phyloP scores from a whole-genome alignment of 1,284 basidiomycete genomes.

The Rhodotorula sp. region DNA sequence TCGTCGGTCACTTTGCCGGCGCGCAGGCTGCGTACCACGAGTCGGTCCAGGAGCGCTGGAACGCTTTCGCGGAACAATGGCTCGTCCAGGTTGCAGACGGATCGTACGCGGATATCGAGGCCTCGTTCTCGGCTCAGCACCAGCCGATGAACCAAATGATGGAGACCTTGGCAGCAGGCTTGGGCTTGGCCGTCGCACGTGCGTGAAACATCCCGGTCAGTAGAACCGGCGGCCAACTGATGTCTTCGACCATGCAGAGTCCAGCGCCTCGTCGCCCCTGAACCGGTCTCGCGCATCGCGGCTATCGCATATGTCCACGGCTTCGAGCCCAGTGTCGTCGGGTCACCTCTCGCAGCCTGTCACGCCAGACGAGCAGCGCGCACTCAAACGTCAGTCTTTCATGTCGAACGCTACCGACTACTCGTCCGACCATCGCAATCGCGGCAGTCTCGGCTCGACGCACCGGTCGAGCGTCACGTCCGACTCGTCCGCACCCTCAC shows the following conservation, averaged over 20 bases:
- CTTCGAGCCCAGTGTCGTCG: neutral
- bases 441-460: constrained; percentile 19
- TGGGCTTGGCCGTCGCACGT: constrained; percentile 22
- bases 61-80: constrained; percentile 33
- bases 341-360: neutral
- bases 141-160: constrained; percentile 35
- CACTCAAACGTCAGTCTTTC: constrained; percentile 13
- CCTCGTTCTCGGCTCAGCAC: constrained; percentile 20
- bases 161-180: constrained; percentile 34
- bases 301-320: constrained; percentile 4
- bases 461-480: constrained; percentile 33
- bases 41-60: constrained; percentile 38
- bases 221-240: neutral
- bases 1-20: constrained; percentile 48
- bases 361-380: constrained; percentile 6
- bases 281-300: neutral
- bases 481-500: constrained; percentile 33
- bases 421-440: constrained; percentile 3
- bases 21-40: constrained; percentile 48
- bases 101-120: constrained; percentile 10
- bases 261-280: neutral
- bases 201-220: neutral
- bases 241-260: neutral
- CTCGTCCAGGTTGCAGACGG: constrained; percentile 14
- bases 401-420: constrained; percentile 19